Evolutionary conservation across 2,329 filamentous ascomycete species (phyloP).

Genomic region (Fusarium lyarnte): DNA sequence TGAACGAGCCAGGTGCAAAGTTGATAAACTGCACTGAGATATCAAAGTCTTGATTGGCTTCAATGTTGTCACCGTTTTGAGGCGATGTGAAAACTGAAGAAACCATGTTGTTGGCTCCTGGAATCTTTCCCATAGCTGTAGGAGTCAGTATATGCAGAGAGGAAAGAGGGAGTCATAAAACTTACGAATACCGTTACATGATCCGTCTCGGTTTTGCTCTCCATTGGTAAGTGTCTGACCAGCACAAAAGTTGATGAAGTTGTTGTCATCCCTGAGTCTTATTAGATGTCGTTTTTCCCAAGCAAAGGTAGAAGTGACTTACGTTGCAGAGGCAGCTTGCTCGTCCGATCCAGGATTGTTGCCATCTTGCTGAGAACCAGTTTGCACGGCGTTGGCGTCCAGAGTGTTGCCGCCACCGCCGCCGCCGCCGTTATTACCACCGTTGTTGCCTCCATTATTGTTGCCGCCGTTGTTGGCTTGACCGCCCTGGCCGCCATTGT

Average conservation of each 20-base stretch:
- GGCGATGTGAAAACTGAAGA: conserved; percentile 65
- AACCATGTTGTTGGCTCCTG: conserved; percentile 64
- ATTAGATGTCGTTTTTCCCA: conserved; percentile 11
- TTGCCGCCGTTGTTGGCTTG: conserved; percentile 30
- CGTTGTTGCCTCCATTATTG: conserved; percentile 41
- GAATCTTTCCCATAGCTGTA: conserved; percentile 69
- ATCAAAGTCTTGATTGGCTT: conserved; percentile 60
- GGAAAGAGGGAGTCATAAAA: conserved; percentile 20
- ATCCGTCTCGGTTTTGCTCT: conserved; percentile 64
- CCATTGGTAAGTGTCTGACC: conserved; percentile 68
- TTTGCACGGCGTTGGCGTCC: conserved; percentile 57
- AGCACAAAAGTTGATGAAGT: conserved; percentile 72
- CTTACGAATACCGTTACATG: conserved; percentile 71
- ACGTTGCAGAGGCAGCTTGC: conserved; percentile 64
- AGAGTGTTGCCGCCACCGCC: conserved; percentile 46
- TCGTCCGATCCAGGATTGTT: conserved; percentile 56
- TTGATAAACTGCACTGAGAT: conserved; percentile 63
- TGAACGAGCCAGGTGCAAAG: conserved; percentile 67
- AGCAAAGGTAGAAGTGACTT: conserved; percentile 40
- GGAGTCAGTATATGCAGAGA: conserved; percentile 24
- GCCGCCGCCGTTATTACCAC: conserved; percentile 33
- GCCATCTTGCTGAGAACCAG: conserved; percentile 60
- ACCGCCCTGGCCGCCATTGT: conserved; percentile 8
- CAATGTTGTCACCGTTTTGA: conserved; percentile 59
- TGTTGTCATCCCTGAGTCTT: conserved; percentile 61